Conservation (phyloP, 1,284 basidiomycete species). For the Thelephora terrestris region DNA sequence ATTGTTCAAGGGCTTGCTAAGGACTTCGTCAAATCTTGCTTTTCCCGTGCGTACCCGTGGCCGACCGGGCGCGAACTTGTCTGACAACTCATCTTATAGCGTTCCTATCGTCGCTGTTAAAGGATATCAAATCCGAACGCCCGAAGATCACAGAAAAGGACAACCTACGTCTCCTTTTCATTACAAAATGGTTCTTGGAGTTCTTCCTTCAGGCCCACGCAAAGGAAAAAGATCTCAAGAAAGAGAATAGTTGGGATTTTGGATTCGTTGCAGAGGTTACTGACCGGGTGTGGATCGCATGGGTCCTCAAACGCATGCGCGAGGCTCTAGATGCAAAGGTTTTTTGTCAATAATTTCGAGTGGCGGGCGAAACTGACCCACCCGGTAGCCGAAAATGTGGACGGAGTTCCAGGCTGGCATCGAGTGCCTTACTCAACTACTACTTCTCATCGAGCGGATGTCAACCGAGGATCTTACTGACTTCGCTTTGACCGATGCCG, state of each 20-base stretch:
- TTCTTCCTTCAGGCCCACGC: conserved; percentile 64
- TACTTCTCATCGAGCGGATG: conserved; percentile 74
- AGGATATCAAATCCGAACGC: conserved; percentile 87
- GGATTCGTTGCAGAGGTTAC: conserved; percentile 76
- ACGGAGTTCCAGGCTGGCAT: conserved; percentile 92
- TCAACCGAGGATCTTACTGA: conserved; percentile 27
- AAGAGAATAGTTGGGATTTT: conserved; percentile 46
- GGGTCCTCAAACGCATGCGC: conserved; percentile 83
- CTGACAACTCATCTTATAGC: conserved; percentile 32
- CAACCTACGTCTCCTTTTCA: conserved; percentile 73
- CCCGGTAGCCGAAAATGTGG: conserved; percentile 72
- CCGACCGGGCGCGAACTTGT: conserved; percentile 1
- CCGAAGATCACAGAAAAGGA: conserved; percentile 87
- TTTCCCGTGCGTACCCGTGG: conserved; percentile 63
- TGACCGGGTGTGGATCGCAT: conserved; percentile 78
- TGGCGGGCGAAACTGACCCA: not conserved
- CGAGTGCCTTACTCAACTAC: conserved; percentile 83
- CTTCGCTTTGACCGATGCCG: conserved; percentile 61
- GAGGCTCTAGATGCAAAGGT: conserved; percentile 86
- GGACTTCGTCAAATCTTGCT: conserved; percentile 71
- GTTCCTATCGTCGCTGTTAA: conserved; percentile 76
- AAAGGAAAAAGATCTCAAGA: conserved; percentile 28
- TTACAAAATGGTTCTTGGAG: conserved; percentile 83
- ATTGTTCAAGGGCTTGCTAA: conserved; percentile 60
- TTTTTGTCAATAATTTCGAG: conserved; percentile 8